Percentiles rank a stretch among this genome's conserved stretches.
Conservation (phyloP, 345 rosid species). For the Eucalyptus melliodora region DNA sequence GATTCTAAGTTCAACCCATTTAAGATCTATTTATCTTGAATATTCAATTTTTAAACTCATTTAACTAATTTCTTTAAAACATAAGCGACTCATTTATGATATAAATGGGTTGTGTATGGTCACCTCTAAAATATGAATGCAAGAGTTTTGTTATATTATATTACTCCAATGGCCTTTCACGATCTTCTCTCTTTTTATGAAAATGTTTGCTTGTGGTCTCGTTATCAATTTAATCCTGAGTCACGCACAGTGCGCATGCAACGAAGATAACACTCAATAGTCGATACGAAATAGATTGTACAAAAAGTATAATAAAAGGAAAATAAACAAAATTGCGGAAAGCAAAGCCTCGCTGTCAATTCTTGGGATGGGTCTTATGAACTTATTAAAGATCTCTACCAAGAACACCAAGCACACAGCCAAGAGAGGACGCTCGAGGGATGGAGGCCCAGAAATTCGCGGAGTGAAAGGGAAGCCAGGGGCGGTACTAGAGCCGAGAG, state of each 20-base stretch:
- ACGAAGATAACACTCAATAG: neutral
- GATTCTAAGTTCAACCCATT: too few species aligned
- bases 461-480: neutral
- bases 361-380: neutral
- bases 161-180: too few species aligned
- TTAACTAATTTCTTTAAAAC: too few species aligned
- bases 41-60: too few species aligned
- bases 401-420: neutral
- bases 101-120: too few species aligned
- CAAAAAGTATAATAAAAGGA: too few species aligned
- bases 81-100: too few species aligned
- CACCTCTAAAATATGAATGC: too few species aligned
- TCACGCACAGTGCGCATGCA: accelerated
- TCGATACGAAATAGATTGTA: neutral
- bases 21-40: too few species aligned
- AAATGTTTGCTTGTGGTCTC: neutral
- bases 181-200: neutral
- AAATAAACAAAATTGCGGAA: neutral
- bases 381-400: neutral
- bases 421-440: neutral
- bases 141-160: too few species aligned
- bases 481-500: neutral
- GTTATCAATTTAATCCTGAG: neutral
- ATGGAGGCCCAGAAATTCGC: neutral
- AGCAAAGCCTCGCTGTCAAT: neutral